phyloP scores from a whole-genome alignment of 2,329 filamentous ascomycete genomes.

The Cladosporium cucumerinum region DNA sequence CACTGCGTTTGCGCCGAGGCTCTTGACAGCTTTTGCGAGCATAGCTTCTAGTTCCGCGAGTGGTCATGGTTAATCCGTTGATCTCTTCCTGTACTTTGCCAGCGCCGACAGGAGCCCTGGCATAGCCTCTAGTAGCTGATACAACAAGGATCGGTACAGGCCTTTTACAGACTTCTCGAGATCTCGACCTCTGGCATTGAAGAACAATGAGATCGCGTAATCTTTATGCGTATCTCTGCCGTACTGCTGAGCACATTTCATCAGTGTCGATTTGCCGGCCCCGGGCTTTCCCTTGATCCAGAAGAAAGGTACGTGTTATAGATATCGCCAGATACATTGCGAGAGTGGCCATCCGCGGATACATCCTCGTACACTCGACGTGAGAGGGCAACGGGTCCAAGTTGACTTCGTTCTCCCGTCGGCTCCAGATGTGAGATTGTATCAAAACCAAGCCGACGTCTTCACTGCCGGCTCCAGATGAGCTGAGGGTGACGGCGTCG shows the following conservation, averaged over 20 bases:
- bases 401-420: no score
- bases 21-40: background rate
- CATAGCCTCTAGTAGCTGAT: slow-evolving; percentile 31
- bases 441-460: background rate
- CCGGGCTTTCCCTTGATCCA: slow-evolving; percentile 43
- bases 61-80: background rate
- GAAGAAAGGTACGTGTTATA: slow-evolving; percentile 26
- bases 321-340: background rate
- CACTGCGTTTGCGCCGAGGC: slow-evolving; percentile 26
- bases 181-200: slow-evolving; percentile 45
- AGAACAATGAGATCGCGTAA: slow-evolving; percentile 46
- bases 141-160: slow-evolving; percentile 51
- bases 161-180: slow-evolving; percentile 48
- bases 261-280: slow-evolving; percentile 40
- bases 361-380: background rate
- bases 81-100: slow-evolving; percentile 38
- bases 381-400: no score
- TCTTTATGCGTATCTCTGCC: background rate
- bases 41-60: background rate
- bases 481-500: background rate
- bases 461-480: background rate
- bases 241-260: slow-evolving; percentile 33
- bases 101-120: slow-evolving; percentile 36
- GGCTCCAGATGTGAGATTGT: background rate
- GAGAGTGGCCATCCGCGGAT: background rate